phyloP scores from a whole-genome alignment of 495 filamentous ascomycete species.

The Saxophila tyrrhenica region DNA sequence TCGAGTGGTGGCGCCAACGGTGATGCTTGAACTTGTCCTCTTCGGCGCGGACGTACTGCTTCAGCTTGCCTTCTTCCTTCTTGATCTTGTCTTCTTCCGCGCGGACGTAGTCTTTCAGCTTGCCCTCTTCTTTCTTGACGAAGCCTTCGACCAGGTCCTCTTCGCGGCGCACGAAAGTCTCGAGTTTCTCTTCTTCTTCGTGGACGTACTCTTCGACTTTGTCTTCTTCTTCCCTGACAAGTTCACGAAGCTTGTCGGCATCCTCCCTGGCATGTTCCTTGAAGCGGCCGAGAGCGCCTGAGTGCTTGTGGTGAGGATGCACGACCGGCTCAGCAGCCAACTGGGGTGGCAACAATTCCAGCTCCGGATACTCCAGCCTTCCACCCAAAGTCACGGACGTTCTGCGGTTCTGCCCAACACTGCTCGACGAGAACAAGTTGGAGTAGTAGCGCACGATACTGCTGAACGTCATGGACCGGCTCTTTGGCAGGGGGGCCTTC shows the following conservation, averaged over 20 bases:
- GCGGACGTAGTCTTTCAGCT: neutral
- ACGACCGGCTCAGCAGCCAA: conserved; percentile 1
- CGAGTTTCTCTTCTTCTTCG: neutral
- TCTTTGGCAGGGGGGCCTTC: conserved; percentile 4
- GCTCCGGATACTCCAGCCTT: conserved; percentile 21
- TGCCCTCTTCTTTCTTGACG: conserved; percentile 1
- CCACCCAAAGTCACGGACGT: conserved; percentile 19
- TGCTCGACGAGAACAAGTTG: conserved; percentile 7
- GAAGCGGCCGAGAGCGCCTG: neutral
- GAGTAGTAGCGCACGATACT: conserved; percentile 14
- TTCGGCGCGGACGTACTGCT: neutral
- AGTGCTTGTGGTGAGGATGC: conserved; percentile 8
- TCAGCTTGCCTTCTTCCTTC: too few relatives aligned
- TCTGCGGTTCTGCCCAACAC: conserved; percentile 9
- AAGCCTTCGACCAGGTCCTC: conserved; percentile 1
- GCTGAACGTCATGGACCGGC: conserved; percentile 15
- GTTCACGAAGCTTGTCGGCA: conserved; percentile 3
- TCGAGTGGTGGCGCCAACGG: neutral
- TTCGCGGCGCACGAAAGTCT: neutral
- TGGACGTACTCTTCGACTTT: neutral
- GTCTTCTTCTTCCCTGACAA: conserved; percentile 2
- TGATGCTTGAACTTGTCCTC: neutral
- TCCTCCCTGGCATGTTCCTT: conserved; percentile 7
- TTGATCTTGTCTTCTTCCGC: neutral
- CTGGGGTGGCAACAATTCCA: conserved; percentile 21